Evolutionary conservation across 331 rosid species (phyloP).

Genomic region (Malus hybrid): DNA sequence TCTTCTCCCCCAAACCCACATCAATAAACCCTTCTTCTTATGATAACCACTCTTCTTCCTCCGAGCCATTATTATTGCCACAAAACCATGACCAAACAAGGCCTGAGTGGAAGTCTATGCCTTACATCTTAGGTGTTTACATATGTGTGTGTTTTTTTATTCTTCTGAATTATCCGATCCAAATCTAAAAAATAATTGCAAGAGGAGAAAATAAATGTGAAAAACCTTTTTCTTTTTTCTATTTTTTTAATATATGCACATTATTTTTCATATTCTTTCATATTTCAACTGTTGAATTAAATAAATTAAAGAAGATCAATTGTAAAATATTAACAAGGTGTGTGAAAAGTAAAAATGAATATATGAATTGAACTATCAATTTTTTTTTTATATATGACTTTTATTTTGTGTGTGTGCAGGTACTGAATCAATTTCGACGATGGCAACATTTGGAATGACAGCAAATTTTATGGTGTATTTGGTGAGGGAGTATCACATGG

Average conservation of each 20-base stretch:
- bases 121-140: neutral
- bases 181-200: neutral
- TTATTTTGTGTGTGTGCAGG: slow-evolving; percentile 21
- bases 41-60: neutral
- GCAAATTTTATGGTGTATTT: slow-evolving; percentile 42
- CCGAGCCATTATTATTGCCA: neutral
- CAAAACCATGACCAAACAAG: neutral
- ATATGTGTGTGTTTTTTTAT: neutral
- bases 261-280: too few relatives aligned
- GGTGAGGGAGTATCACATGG: slow-evolving; percentile 44
- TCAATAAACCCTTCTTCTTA: neutral
- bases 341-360: fast-evolving
- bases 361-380: too few relatives aligned
- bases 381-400: neutral
- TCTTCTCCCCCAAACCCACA: neutral
- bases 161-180: neutral
- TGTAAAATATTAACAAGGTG: fast-evolving
- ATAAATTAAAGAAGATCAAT: too few relatives aligned
- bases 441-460: slow-evolving; percentile 39
- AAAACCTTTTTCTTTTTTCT: too few relatives aligned
- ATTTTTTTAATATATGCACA: too few relatives aligned
- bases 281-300: fast-evolving
- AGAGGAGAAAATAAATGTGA: neutral
- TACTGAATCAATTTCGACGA: slow-evolving; percentile 35
- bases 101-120: slow-evolving; percentile 3